A percentile compares a stretch with the other conserved stretches of the same genome.
phyloP scores from a whole-genome alignment of 2,329 filamentous ascomycete species.

The Diaporthe ilicicola region DNA sequence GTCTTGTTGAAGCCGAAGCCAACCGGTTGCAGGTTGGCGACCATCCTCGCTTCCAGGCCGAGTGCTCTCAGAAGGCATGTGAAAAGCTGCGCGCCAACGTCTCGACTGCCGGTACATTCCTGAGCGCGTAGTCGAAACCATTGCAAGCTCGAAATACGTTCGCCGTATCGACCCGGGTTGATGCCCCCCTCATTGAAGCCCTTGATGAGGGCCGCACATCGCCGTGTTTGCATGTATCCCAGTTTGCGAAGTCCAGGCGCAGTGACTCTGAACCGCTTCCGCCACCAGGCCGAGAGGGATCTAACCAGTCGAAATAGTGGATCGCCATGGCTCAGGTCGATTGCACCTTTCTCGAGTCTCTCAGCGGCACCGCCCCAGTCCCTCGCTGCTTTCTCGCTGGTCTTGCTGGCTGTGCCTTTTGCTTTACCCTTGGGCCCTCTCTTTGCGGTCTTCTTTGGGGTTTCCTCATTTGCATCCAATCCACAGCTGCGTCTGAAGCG shows the following conservation, averaged over 20 bases:
- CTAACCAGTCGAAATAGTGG: constrained; percentile 81
- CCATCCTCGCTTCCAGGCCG: constrained; percentile 82
- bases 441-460: constrained; percentile 47
- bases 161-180: constrained; percentile 75
- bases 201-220: constrained; percentile 77
- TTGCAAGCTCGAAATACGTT: constrained; percentile 72
- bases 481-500: constrained; percentile 77
- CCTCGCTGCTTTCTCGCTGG: constrained; percentile 50
- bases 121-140: constrained; percentile 76
- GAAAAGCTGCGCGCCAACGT: constrained; percentile 89
- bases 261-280: constrained; percentile 79
- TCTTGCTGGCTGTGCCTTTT: constrained; percentile 48
- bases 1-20: constrained; percentile 91
- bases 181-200: constrained; percentile 71
- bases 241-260: constrained; percentile 85
- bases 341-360: constrained; percentile 72
- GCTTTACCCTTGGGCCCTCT: constrained; percentile 35
- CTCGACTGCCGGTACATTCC: constrained; percentile 80
- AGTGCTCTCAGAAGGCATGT: constrained; percentile 83
- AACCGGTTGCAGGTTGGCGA: constrained; percentile 83
- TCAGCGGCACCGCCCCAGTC: constrained; percentile 80
- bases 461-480: constrained; percentile 47
- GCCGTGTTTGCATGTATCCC: constrained; percentile 84
- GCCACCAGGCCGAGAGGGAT: constrained; percentile 86
- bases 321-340: constrained; percentile 85